phyloP scores from a whole-genome alignment of 371 early-diverging fungal species.

The Mucor ambiguus region DNA sequence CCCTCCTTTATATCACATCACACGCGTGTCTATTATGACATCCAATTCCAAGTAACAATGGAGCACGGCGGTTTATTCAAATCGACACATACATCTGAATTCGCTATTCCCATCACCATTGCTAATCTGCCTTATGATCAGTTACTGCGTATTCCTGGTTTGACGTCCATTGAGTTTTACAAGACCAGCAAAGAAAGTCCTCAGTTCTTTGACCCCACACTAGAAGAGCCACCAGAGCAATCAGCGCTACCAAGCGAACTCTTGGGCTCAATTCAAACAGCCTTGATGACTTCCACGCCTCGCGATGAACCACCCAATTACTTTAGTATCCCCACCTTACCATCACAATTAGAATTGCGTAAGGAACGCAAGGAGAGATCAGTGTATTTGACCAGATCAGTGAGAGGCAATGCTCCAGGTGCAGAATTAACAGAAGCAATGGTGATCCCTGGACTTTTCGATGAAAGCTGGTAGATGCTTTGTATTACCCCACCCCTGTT shows the following conservation, averaged over 20 bases:
- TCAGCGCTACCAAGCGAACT: conserved; percentile 29
- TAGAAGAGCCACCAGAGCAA: conserved; percentile 36
- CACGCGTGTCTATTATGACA: conserved; percentile 46
- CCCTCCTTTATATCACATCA: conserved; percentile 48
- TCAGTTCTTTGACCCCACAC: conserved; percentile 32
- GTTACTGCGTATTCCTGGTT: conserved; percentile 32
- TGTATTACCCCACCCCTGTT: neutral
- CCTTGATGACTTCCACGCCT: conserved; percentile 24
- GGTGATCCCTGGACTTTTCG: conserved; percentile 32
- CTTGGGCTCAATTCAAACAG: conserved; percentile 28
- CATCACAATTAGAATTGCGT: conserved; percentile 33
- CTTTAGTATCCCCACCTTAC: conserved; percentile 34
- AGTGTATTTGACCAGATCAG: conserved; percentile 26
- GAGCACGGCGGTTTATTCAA: conserved; percentile 42
- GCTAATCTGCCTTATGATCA: conserved; percentile 44
- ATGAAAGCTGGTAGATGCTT: conserved; percentile 36
- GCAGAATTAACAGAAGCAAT: conserved; percentile 33
- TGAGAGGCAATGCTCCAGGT: conserved; percentile 18
- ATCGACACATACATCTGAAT: conserved; percentile 28
- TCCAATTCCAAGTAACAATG: conserved; percentile 31
- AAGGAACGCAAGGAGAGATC: conserved; percentile 36
- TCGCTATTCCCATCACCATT: conserved; percentile 36
- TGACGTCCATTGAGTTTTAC: conserved; percentile 35
- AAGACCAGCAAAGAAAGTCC: conserved; percentile 30
- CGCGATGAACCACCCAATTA: conserved; percentile 35